Percentiles rank a stretch among this genome's conserved stretches.
Evolutionary conservation across 352 stramenopile genomes (phyloP).

Genomic region (Pythium guiyangense): DNA sequence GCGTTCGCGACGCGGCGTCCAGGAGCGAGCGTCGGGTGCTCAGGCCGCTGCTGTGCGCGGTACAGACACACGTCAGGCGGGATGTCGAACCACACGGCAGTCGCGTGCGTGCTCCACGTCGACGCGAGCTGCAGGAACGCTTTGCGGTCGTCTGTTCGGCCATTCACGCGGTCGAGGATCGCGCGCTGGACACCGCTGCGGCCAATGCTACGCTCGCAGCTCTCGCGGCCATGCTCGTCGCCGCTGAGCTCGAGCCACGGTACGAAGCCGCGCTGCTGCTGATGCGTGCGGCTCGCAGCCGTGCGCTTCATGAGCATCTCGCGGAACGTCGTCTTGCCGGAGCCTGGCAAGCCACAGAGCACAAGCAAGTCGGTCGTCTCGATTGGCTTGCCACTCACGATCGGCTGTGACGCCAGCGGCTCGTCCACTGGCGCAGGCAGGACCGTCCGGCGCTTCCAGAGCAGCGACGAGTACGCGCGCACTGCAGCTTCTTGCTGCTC

Average conservation of each 20-base stretch:
- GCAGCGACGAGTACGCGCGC: constrained; percentile 36
- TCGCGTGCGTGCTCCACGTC: constrained; percentile 50
- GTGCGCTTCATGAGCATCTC: constrained; percentile 34
- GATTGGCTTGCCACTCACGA: constrained; percentile 24
- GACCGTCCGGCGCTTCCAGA: constrained; percentile 50
- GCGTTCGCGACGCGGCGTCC: constrained; percentile 35
- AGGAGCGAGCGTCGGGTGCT: constrained; percentile 39
- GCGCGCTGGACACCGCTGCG: constrained; percentile 13
- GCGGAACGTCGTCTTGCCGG: constrained; percentile 62
- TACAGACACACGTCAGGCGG: constrained; percentile 31
- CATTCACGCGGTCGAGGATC: constrained; percentile 62
- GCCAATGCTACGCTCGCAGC: constrained; percentile 28
- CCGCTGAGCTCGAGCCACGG: constrained; percentile 47
- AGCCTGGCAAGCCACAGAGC: constrained; percentile 50
- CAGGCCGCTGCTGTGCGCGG: constrained; percentile 35
- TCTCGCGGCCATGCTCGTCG: constrained; percentile 41
- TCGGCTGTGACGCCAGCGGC: constrained; percentile 24
- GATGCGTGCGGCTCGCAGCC: constrained; percentile 7
- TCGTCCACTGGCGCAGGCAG: constrained; percentile 24
- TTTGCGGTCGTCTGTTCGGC: constrained; percentile 30
- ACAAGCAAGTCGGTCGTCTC: constrained; percentile 42
- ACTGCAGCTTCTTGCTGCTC: constrained; percentile 45
- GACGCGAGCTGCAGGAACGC: constrained; percentile 37
- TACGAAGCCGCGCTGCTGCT: constrained; percentile 6
- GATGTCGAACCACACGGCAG: constrained; percentile 59